Evolutionary conservation across 2,329 filamentous ascomycete genomes (phyloP).

Genomic region (Colletotrichum graminicola): DNA sequence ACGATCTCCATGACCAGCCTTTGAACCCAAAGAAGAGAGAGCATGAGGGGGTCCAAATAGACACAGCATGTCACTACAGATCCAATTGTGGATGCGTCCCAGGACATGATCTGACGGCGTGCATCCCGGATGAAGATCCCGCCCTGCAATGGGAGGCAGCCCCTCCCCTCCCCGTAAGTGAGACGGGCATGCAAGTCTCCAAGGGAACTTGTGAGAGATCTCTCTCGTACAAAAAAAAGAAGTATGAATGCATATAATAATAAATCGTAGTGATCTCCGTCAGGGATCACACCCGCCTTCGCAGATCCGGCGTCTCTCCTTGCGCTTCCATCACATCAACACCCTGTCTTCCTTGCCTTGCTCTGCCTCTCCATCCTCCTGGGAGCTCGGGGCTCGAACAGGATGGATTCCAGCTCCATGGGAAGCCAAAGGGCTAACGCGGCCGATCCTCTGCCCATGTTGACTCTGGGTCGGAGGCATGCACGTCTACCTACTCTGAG

Average conservation of each 20-base stretch:
- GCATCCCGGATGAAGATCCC: slow-evolving; percentile 28
- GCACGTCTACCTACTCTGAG: slow-evolving; percentile 1
- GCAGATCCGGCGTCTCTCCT: not conserved
- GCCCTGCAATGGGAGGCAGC: slow-evolving; percentile 3
- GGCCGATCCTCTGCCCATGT: slow-evolving; percentile 14
- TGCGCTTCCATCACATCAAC: not conserved
- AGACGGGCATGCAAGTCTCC: slow-evolving; percentile 22
- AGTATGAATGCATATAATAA: not conserved
- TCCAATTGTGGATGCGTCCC: slow-evolving; percentile 1
- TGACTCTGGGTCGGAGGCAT: slow-evolving; percentile 8
- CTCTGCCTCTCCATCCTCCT: too few relatives aligned
- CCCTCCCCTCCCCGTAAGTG: not conserved
- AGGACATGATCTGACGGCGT: slow-evolving; percentile 2
- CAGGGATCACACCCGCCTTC: slow-evolving; percentile 22
- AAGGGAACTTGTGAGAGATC: not conserved
- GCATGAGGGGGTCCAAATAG: not conserved
- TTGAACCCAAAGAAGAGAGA: not conserved
- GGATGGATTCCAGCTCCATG: not conserved
- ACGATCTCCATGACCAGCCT: not conserved
- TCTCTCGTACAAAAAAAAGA: slow-evolving; percentile 11
- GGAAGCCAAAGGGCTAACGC: not conserved
- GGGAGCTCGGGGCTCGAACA: not conserved
- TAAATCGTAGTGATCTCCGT: slow-evolving; percentile 26
- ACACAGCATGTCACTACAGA: not conserved
- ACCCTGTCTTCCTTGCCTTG: not conserved